phyloP scores from a whole-genome alignment of 495 filamentous ascomycete species.

The Lophiotrema nucula region DNA sequence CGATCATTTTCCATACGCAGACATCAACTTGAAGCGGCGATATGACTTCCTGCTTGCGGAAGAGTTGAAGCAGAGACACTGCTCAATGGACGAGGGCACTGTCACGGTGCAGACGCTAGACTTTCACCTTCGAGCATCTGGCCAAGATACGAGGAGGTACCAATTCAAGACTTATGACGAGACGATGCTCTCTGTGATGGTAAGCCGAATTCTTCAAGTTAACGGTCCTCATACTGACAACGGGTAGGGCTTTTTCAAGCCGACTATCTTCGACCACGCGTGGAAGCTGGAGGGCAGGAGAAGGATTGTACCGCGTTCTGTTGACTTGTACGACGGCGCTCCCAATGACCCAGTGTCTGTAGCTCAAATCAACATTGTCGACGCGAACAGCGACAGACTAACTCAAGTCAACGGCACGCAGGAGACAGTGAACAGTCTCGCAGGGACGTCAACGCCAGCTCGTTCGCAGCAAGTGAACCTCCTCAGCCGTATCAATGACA shows the following conservation, averaged over 20 bases:
- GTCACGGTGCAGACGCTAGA: slow-evolving; percentile 77
- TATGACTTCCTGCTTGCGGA: slow-evolving; percentile 94
- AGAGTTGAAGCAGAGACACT: slow-evolving; percentile 87
- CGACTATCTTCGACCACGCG: slow-evolving; percentile 76
- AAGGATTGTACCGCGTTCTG: slow-evolving; percentile 76
- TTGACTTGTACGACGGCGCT: slow-evolving; percentile 87
- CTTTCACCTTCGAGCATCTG: slow-evolving; percentile 85
- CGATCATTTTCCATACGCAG: slow-evolving; percentile 88
- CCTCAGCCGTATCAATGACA: slow-evolving; percentile 54
- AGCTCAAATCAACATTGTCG: slow-evolving; percentile 73
- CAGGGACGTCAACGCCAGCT: slow-evolving; percentile 47
- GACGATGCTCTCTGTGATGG: slow-evolving; percentile 85
- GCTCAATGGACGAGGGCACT: slow-evolving; percentile 79
- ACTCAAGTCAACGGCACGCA: slow-evolving; percentile 61
- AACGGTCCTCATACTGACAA: slow-evolving; percentile 6
- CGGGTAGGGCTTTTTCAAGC: slow-evolving; percentile 63
- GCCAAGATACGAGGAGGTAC: slow-evolving; percentile 86
- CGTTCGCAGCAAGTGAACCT: slow-evolving; percentile 47
- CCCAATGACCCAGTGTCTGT: slow-evolving; percentile 85
- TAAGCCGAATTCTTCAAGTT: slow-evolving; percentile 22
- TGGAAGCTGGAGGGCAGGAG: slow-evolving; percentile 74
- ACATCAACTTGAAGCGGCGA: slow-evolving; percentile 84
- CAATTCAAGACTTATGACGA: slow-evolving; percentile 95
- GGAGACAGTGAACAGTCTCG: slow-evolving; percentile 45
- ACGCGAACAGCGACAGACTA: slow-evolving; percentile 40